These are phyloP conservation scores for Mercurialis annua DNA, from an alignment of 345 rosid genomes.

Conservation along the genomic window DNA sequence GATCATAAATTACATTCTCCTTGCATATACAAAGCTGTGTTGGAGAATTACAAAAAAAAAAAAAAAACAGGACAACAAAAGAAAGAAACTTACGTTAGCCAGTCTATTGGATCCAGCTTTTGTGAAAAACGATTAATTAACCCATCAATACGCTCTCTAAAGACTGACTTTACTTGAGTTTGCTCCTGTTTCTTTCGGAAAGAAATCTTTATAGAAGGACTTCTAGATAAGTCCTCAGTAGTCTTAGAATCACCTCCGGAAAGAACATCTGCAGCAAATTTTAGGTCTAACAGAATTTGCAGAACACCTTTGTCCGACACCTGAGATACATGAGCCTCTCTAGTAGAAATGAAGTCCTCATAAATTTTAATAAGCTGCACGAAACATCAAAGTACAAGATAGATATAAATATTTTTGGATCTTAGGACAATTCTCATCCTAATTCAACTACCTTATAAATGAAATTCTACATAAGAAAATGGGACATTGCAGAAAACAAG, in stretches of 20 bases:
- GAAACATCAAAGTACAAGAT: conserved; percentile 14
- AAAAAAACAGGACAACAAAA: not conserved
- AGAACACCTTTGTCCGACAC: conserved; percentile 94
- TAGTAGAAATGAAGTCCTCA: conserved; percentile 62
- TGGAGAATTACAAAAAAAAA: no score
- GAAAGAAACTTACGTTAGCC: conserved; percentile 79
- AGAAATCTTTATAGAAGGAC: conserved; percentile 46
- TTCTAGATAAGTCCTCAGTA: conserved; percentile 49
- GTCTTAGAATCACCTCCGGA: conserved; percentile 64
- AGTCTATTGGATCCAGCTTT: conserved; percentile 94
- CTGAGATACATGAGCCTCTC: conserved; percentile 54
- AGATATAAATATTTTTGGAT: conserved; percentile 12
- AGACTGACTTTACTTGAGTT: conserved; percentile 44
- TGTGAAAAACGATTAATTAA: conserved; percentile 55
- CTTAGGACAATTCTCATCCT: conserved; percentile 9
- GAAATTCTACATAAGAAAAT: not conserved
- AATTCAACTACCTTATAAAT: not conserved
- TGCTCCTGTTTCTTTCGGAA: conserved; percentile 69
- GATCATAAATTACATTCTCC: not conserved
- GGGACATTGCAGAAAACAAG: not conserved
- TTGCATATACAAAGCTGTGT: not conserved
- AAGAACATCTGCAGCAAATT: conserved; percentile 78
- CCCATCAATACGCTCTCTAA: conserved; percentile 54
- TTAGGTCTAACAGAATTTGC: conserved; percentile 81
- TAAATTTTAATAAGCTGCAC: conserved; percentile 73